phyloP scores from a whole-genome alignment of 106 monocot species.

The Narthecium ossifragum region DNA sequence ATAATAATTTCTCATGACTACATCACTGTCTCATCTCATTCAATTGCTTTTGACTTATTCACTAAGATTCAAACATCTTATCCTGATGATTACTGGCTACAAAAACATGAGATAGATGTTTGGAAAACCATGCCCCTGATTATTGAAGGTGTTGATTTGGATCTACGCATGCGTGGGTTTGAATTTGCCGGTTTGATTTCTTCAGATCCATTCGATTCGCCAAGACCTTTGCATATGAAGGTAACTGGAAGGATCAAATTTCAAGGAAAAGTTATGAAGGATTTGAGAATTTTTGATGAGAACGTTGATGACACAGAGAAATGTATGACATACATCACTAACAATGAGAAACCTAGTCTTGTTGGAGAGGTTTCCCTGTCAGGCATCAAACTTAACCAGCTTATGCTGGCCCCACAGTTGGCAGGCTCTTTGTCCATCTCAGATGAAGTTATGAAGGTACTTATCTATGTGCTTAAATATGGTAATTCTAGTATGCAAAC shows the following conservation, averaged over 20 bases:
- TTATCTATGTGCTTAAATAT: too few species aligned
- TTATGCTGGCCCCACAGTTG: slow-evolving; percentile 85
- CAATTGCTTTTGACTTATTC: slow-evolving; percentile 83
- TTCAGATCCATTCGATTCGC: slow-evolving; percentile 67
- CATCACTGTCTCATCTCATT: slow-evolving; percentile 65
- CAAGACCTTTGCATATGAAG: slow-evolving; percentile 81
- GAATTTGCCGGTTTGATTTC: slow-evolving; percentile 78
- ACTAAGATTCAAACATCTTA: slow-evolving; percentile 75
- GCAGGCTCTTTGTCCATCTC: slow-evolving; percentile 75
- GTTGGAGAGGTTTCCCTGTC: slow-evolving; percentile 83
- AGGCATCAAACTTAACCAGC: slow-evolving; percentile 92
- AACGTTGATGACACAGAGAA: slow-evolving; percentile 10
- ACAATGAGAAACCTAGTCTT: slow-evolving; percentile 37
- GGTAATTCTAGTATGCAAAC: too few species aligned
- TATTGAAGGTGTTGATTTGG: slow-evolving; percentile 85
- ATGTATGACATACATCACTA: slow-evolving; percentile 11
- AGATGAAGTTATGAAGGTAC: slow-evolving; percentile 63
- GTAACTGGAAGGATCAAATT: slow-evolving; percentile 87
- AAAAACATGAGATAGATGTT: slow-evolving; percentile 17
- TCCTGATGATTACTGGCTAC: slow-evolving; percentile 35
- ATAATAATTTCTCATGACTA: slow-evolving; percentile 83
- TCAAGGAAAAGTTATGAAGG: slow-evolving; percentile 70
- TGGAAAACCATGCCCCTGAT: slow-evolving; percentile 44
- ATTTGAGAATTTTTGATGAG: slow-evolving; percentile 19
- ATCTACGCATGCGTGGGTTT: slow-evolving; percentile 88